A percentile compares a stretch with the other conserved stretches of the same genome.
Evolutionary conservation across 2,329 filamentous ascomycete species (phyloP).

Genomic region (Tolypocladium ovalisporum): DNA sequence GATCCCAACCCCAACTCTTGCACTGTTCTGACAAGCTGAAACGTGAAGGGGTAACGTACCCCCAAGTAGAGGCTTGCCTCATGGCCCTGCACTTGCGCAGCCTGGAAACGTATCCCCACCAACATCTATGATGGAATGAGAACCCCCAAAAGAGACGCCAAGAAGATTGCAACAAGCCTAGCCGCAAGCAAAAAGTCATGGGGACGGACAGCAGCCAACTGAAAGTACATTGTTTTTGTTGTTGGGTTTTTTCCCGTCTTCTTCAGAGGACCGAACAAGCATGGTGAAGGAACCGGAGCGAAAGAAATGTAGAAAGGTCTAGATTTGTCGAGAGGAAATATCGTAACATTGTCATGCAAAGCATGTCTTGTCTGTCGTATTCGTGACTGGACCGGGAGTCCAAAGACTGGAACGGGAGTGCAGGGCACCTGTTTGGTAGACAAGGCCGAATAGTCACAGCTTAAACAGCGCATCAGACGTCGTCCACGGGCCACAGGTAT

Average conservation of each 20-base stretch:
- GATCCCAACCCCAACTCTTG: neutral
- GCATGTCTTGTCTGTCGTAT: neutral
- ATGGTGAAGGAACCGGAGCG: neutral
- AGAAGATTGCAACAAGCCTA: neutral
- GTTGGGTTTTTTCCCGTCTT: too few relatives aligned
- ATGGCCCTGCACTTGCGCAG: neutral
- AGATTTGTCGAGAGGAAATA: neutral
- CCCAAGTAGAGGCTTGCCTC: neutral
- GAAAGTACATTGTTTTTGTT: neutral
- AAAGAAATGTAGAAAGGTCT: neutral
- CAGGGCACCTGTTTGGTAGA: neutral
- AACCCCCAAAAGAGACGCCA: neutral
- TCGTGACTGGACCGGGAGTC: too few relatives aligned
- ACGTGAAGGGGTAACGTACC: neutral
- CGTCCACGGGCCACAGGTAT: constrained; percentile 2
- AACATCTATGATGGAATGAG: neutral
- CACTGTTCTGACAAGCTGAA: neutral
- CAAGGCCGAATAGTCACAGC: neutral
- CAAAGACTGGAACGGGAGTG: neutral
- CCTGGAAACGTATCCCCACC: constrained; percentile 1
- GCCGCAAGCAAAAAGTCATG: neutral
- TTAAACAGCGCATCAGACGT: neutral
- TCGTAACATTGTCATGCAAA: neutral
- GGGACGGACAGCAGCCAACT: neutral
- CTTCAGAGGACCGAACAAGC: too few relatives aligned